Conservation (phyloP, 2,329 filamentous ascomycete genomes). For the Teratosphaeria viscida region DNA sequence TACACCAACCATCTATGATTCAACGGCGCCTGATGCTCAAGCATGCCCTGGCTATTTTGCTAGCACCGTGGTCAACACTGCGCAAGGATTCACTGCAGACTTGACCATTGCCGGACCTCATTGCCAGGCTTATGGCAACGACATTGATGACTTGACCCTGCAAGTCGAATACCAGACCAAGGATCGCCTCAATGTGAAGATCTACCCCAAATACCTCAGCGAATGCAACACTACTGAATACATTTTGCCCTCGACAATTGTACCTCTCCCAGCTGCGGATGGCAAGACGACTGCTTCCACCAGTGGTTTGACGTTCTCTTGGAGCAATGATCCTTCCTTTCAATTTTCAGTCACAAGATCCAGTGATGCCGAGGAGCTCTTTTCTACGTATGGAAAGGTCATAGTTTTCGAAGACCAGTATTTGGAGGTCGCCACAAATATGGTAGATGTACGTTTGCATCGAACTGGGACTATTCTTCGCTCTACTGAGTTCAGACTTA, state of each 20-base stretch:
- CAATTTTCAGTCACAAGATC: slow-evolving; percentile 45
- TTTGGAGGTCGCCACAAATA: slow-evolving; percentile 56
- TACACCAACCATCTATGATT: slow-evolving; percentile 17
- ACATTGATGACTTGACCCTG: slow-evolving; percentile 16
- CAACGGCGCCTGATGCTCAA: slow-evolving; percentile 16
- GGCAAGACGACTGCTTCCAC: slow-evolving; percentile 48
- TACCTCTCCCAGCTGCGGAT: slow-evolving; percentile 10
- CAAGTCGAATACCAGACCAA: slow-evolving; percentile 18
- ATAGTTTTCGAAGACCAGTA: slow-evolving; percentile 70
- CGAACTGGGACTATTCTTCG: not conserved
- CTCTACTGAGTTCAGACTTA: slow-evolving; percentile 3
- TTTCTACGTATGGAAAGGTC: slow-evolving; percentile 53
- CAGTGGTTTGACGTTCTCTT: slow-evolving; percentile 41
- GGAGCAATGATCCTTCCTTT: slow-evolving; percentile 49
- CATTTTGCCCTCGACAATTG: slow-evolving; percentile 11
- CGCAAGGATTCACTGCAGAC: slow-evolving; percentile 16
- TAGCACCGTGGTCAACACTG: slow-evolving; percentile 10
- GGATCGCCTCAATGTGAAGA: slow-evolving; percentile 17
- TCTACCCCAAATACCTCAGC: slow-evolving; percentile 17
- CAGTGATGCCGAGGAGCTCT: slow-evolving; percentile 55
- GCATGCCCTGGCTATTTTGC: slow-evolving; percentile 21
- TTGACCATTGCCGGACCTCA: slow-evolving; percentile 16
- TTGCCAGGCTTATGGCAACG: slow-evolving; percentile 22
- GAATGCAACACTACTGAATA: slow-evolving; percentile 16
- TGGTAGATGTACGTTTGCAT: slow-evolving; percentile 24